Percentiles rank a stretch among this genome's conserved stretches.
These are phyloP conservation scores for Grosmannia huntii DNA, from an alignment of 2,329 filamentous ascomycete genomes.

Conservation along the genomic window DNA sequence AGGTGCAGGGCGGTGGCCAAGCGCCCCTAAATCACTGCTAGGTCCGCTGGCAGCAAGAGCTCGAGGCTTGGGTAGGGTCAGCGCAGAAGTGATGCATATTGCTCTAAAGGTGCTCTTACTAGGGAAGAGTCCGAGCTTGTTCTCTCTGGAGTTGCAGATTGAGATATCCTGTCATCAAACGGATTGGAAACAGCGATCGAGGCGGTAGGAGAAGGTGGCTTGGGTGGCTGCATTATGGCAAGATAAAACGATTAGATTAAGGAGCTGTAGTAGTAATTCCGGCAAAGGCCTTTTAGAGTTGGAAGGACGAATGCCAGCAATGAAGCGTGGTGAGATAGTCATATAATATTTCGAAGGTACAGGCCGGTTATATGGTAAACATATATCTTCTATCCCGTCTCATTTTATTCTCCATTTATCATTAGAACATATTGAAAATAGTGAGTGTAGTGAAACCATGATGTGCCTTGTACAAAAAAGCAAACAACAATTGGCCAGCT, in stretches of 20 bases:
- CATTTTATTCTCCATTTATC: background rate
- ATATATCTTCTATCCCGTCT: background rate
- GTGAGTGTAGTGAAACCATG: background rate
- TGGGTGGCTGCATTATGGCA: background rate
- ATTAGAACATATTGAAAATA: background rate
- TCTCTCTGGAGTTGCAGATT: background rate
- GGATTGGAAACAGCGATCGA: background rate
- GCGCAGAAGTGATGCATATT: background rate
- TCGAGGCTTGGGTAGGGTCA: background rate
- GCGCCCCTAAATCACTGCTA: background rate
- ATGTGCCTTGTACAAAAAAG: background rate
- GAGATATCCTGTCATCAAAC: background rate
- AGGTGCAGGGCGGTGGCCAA: slow-evolving; percentile 1
- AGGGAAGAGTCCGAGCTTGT: background rate
- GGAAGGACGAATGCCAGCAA: background rate
- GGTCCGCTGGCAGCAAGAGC: background rate
- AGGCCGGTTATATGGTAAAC: background rate
- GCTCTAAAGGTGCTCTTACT: background rate
- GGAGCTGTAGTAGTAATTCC: too few species aligned
- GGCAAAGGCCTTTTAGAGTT: background rate
- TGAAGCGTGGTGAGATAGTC: background rate
- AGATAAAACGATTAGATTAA: background rate
- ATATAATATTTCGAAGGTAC: background rate
- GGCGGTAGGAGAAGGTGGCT: background rate
- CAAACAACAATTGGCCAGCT: background rate